Conservation (phyloP, 352 stramenopile species). For the Nothophytophthora sp. region DNA sequence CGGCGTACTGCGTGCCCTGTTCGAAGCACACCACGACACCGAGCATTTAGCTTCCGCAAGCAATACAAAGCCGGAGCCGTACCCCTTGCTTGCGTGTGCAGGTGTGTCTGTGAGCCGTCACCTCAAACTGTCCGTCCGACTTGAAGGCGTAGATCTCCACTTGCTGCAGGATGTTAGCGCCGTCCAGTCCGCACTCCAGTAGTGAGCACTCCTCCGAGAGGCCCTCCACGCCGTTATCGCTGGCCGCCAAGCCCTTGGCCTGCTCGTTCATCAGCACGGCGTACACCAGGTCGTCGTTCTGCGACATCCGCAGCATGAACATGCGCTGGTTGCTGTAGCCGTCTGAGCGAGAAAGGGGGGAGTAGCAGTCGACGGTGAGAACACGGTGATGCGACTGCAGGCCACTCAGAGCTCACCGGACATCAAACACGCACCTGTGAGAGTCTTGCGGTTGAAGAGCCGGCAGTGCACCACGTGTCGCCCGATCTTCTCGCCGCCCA, state of each 20-base stretch:
- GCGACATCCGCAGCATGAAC: conserved; percentile 90
- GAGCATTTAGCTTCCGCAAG: no score
- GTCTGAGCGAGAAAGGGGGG: conserved; percentile 37
- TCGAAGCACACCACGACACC: no score
- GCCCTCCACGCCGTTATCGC: conserved; percentile 78
- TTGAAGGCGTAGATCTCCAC: conserved; percentile 91
- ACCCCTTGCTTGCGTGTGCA: background rate
- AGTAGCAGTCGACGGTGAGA: no score
- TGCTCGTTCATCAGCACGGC: conserved; percentile 83
- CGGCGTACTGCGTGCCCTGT: conserved; percentile 75
- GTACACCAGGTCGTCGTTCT: conserved; percentile 88
- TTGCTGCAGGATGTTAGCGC: conserved; percentile 85
- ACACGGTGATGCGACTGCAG: no score
- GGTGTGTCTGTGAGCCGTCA: conserved; percentile 5
- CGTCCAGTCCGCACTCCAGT: conserved; percentile 83
- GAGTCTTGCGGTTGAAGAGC: conserved; percentile 86
- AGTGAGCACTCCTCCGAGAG: conserved; percentile 75
- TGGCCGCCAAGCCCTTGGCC: conserved; percentile 46
- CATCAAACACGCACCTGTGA: conserved; percentile 65
- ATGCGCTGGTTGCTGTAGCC: conserved; percentile 88
- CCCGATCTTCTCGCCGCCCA: conserved; percentile 78
- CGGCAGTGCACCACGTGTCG: conserved; percentile 85
- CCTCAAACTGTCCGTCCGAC: conserved; percentile 87
- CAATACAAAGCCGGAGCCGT: no score
- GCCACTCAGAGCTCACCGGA: no score